A percentile compares a stretch with the other conserved stretches of the same genome.
Conservation (phyloP, 2,329 filamentous ascomycete genomes). For the Fusarium floridanum region DNA sequence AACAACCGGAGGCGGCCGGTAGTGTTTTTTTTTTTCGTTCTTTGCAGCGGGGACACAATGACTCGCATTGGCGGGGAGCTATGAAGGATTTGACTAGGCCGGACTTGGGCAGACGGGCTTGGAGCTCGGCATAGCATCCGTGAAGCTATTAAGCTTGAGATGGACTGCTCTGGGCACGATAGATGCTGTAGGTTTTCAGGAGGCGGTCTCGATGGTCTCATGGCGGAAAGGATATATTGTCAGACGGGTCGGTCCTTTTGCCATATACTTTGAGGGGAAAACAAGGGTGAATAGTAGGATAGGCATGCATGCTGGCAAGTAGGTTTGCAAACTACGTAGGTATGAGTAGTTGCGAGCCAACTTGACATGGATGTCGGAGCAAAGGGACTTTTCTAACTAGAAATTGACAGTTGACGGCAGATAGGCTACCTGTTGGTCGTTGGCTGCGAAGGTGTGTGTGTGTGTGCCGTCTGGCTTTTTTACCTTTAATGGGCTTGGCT, state of each 20-base stretch:
- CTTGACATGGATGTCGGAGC: background rate
- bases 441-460: background rate
- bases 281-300: background rate
- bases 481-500: slow-evolving; percentile 14
- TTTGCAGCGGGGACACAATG: slow-evolving; percentile 37
- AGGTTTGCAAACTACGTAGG: slow-evolving; percentile 7
- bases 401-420: slow-evolving; percentile 20
- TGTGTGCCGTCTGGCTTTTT: slow-evolving; percentile 16
- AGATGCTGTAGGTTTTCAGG: slow-evolving; percentile 4
- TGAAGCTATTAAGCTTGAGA: slow-evolving; percentile 16
- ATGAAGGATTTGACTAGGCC: slow-evolving; percentile 33
- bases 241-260: slow-evolving; percentile 8
- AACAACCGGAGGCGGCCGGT: slow-evolving; percentile 36
- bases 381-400: background rate
- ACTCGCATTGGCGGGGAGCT: slow-evolving; percentile 46
- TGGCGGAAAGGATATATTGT: background rate
- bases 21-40: slow-evolving; percentile 21
- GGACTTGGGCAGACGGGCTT: slow-evolving; percentile 17
- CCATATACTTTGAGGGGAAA: background rate
- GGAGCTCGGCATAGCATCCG: slow-evolving; percentile 16
- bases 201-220: background rate
- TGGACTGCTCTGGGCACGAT: slow-evolving; percentile 5
- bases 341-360: slow-evolving; percentile 6
- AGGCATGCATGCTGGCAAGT: background rate
- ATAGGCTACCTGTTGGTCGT: slow-evolving; percentile 30